phyloP scores from a whole-genome alignment of 2,329 filamentous ascomycete species.

The Zalaria obscura region DNA sequence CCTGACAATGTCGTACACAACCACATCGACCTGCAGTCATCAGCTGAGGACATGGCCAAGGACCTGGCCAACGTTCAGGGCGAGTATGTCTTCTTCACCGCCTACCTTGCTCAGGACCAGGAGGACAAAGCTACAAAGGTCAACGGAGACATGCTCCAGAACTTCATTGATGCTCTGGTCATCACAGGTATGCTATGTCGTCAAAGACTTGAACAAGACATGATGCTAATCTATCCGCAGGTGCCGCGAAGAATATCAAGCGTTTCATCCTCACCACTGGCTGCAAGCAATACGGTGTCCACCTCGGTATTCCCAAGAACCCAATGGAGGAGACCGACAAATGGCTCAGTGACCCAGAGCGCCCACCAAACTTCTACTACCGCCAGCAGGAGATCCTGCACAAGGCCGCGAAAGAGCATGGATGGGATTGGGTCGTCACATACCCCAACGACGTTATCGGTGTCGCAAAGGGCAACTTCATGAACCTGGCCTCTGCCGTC shows the following conservation, averaged over 20 bases:
- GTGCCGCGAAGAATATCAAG: conserved; percentile 27
- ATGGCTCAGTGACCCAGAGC: conserved; percentile 23
- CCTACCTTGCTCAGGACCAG: conserved; percentile 25
- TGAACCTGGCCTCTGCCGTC: conserved; percentile 18
- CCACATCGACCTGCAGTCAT: conserved; percentile 22
- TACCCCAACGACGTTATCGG: conserved; percentile 33
- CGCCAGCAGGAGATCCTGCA: conserved; percentile 32
- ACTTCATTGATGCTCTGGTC: conserved; percentile 33
- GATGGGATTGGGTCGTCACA: conserved; percentile 28
- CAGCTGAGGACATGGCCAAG: conserved; percentile 22
- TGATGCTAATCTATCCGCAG: conserved; percentile 3
- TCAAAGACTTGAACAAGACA: too few species aligned
- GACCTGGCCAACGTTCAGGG: conserved; percentile 20
- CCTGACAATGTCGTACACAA: conserved; percentile 23
- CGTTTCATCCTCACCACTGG: conserved; percentile 36
- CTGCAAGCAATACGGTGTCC: conserved; percentile 39
- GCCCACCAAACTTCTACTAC: conserved; percentile 38
- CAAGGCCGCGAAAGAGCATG: conserved; percentile 14
- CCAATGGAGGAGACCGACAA: conserved; percentile 34
- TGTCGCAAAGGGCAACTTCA: conserved; percentile 23
- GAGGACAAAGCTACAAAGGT: conserved; percentile 22
- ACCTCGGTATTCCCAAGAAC: conserved; percentile 33
- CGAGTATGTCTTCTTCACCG: conserved; percentile 30
- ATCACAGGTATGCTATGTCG: conserved; percentile 12
- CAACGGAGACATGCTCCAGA: conserved; percentile 13